Conservation (phyloP, 1,284 basidiomycete genomes). For the Tetrapyrgos nigripes region DNA sequence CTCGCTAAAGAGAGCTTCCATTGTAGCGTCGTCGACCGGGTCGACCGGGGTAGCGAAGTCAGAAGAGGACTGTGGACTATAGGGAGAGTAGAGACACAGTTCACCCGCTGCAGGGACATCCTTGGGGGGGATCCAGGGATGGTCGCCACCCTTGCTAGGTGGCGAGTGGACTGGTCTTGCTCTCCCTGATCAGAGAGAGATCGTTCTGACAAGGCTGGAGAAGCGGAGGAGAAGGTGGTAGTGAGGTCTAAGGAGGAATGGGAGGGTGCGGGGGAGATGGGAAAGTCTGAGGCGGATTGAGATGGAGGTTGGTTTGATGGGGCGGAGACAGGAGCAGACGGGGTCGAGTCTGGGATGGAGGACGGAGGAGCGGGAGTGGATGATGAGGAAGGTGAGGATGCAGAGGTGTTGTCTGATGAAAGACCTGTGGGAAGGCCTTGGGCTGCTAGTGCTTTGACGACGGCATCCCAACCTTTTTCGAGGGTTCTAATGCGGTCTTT, state of each 20-base stretch:
- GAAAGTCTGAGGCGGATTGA: slow-evolving; percentile 30
- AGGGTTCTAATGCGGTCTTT: slow-evolving; percentile 77
- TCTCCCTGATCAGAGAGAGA: slow-evolving; percentile 22
- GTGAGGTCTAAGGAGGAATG: slow-evolving; percentile 43
- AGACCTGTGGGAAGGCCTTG: slow-evolving; percentile 58
- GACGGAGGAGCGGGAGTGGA: not conserved
- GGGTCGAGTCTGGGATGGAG: slow-evolving; percentile 5
- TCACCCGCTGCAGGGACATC: slow-evolving; percentile 91
- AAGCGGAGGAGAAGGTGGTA: slow-evolving; percentile 30
- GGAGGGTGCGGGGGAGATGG: slow-evolving; percentile 59
- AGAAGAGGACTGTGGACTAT: slow-evolving; percentile 9
- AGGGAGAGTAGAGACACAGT: slow-evolving; percentile 43
- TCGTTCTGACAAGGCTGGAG: slow-evolving; percentile 22
- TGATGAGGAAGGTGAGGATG: slow-evolving; percentile 37
- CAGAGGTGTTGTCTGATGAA: slow-evolving; percentile 27
- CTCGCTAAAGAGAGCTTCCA: slow-evolving; percentile 71
- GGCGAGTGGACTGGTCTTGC: slow-evolving; percentile 76
- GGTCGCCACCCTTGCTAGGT: slow-evolving; percentile 94
- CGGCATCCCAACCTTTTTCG: slow-evolving; percentile 80
- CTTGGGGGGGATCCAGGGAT: slow-evolving; percentile 53
- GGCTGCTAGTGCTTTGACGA: slow-evolving; percentile 74
- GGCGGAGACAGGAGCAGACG: slow-evolving; percentile 17
- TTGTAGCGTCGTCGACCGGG: slow-evolving; percentile 56
- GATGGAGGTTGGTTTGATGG: slow-evolving; percentile 22
- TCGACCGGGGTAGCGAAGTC: slow-evolving; percentile 4